These are phyloP conservation scores for Suillus subluteus DNA, from an alignment of 768 basidiomycete genomes.

Conservation along the genomic window DNA sequence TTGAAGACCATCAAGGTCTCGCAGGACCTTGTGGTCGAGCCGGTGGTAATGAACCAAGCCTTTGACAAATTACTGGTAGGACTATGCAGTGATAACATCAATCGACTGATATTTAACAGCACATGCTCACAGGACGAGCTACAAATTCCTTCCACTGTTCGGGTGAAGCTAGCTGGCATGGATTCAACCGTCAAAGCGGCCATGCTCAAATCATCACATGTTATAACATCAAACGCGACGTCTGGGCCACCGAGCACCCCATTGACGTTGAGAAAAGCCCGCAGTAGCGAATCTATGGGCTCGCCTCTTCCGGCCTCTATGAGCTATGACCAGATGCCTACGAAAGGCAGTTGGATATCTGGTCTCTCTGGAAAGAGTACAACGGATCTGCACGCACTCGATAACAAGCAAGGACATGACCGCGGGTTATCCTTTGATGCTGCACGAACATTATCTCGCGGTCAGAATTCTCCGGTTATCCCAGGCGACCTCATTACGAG, in stretches of 20 bases:
- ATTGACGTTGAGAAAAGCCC: slow-evolving; percentile 64
- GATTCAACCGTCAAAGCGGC: slow-evolving; percentile 87
- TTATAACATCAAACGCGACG: slow-evolving; percentile 49
- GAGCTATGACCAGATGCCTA: slow-evolving; percentile 38
- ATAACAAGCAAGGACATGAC: slow-evolving; percentile 43
- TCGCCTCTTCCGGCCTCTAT: slow-evolving; percentile 50
- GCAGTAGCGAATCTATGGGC: slow-evolving; percentile 72
- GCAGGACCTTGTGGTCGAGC: slow-evolving; percentile 39
- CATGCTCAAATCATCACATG: slow-evolving; percentile 86
- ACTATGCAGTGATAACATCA: slow-evolving; percentile 13
- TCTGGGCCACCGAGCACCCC: slow-evolving; percentile 48
- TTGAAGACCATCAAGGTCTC: slow-evolving; percentile 47
- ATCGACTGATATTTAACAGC: slow-evolving; percentile 8
- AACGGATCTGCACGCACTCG: slow-evolving; percentile 29
- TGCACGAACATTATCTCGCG: slow-evolving; percentile 53
- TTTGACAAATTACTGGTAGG: slow-evolving; percentile 84
- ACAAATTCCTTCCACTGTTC: slow-evolving; percentile 78
- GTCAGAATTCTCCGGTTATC: slow-evolving; percentile 51
- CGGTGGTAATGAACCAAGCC: slow-evolving; percentile 58
- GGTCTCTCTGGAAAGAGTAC: slow-evolving; percentile 35
- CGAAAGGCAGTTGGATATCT: slow-evolving; percentile 28
- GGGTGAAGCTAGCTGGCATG: slow-evolving; percentile 80
- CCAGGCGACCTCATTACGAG: slow-evolving; percentile 39
- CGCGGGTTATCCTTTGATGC: slow-evolving; percentile 69
- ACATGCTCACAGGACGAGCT: slow-evolving; percentile 70